A percentile compares a stretch with the other conserved stretches of the same genome.
Conservation (phyloP, 345 rosid species). For the Limnanthes douglasii region DNA sequence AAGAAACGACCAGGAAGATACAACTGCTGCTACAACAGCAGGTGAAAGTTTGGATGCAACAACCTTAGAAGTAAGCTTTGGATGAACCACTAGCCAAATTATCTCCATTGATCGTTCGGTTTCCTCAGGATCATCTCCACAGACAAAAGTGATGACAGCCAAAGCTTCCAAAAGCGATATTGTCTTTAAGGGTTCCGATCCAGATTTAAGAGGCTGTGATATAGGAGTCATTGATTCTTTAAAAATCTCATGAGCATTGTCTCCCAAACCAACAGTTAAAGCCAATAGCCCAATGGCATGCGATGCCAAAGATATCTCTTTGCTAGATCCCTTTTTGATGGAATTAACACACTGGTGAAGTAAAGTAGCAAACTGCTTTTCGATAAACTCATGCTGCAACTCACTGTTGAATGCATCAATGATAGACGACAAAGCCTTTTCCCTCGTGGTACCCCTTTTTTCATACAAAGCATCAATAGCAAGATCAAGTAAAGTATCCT, state of each 20-base stretch:
- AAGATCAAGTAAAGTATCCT: too few species aligned
- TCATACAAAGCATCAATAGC: slow-evolving; percentile 5
- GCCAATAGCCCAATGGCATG: slow-evolving; percentile 74
- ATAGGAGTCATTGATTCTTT: slow-evolving; percentile 49
- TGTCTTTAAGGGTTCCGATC: slow-evolving; percentile 31
- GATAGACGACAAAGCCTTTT: slow-evolving; percentile 55
- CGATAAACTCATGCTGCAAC: slow-evolving; percentile 64
- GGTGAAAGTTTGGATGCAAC: slow-evolving; percentile 45
- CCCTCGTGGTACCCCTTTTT: slow-evolving; percentile 73
- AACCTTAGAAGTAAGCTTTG: slow-evolving; percentile 85
- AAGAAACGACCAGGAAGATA: slow-evolving; percentile 92
- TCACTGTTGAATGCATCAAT: slow-evolving; percentile 54
- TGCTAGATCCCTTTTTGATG: slow-evolving; percentile 58
- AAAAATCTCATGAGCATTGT: slow-evolving; percentile 44
- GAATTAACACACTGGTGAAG: slow-evolving; percentile 58
- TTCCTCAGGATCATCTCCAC: slow-evolving; percentile 49
- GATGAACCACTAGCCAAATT: slow-evolving; percentile 84
- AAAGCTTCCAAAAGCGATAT: slow-evolving; percentile 71
- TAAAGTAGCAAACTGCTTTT: slow-evolving; percentile 83
- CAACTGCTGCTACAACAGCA: slow-evolving; percentile 45
- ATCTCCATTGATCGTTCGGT: slow-evolving; percentile 75
- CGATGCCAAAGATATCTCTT: slow-evolving; percentile 58
- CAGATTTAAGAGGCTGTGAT: slow-evolving; percentile 56
- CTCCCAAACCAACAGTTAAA: slow-evolving; percentile 60
- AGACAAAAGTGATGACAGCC: slow-evolving; percentile 73